phyloP scores from a whole-genome alignment of 257 asterid species.

The Rehmannia glutinosa region DNA sequence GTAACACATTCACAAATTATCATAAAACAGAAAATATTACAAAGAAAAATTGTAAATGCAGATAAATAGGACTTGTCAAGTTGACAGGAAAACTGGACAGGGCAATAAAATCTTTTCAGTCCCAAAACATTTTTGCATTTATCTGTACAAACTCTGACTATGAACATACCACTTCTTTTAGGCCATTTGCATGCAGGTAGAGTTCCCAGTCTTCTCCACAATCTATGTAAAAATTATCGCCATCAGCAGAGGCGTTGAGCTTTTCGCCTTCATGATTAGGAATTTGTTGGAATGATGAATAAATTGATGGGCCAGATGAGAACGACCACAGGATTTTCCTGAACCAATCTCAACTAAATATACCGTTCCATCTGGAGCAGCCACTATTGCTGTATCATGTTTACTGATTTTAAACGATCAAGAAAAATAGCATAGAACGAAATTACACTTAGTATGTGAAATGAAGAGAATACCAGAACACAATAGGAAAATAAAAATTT shows the following conservation, averaged over 20 bases:
- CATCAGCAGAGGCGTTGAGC: conserved; percentile 44
- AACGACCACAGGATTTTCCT: conserved; percentile 65
- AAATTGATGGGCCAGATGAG: conserved; percentile 75
- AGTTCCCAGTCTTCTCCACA: conserved; percentile 86
- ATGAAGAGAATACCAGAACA: background rate
- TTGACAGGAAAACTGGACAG: too few species aligned
- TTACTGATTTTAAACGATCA: conserved; percentile 34
- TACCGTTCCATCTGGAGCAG: conserved; percentile 85
- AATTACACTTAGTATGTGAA: conserved; percentile 9
- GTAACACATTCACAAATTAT: too few species aligned
- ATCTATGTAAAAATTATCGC: conserved; percentile 60
- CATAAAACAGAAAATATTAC: too few species aligned
- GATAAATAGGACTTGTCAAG: too few species aligned
- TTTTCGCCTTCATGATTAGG: conserved; percentile 48
- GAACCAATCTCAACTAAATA: conserved; percentile 53
- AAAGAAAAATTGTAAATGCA: too few species aligned
- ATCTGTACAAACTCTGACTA: too few species aligned
- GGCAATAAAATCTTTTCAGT: too few species aligned
- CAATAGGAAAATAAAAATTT: background rate
- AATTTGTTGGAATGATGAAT: conserved; percentile 59
- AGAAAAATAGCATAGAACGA: conserved; percentile 13
- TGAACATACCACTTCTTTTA: conserved; percentile 52
- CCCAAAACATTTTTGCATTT: too few species aligned
- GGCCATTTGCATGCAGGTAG: conserved; percentile 56
- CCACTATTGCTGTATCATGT: conserved; percentile 64